These are phyloP conservation scores for Lyophyllum semitale DNA, from an alignment of 768 basidiomycete species.

Conservation along the genomic window DNA sequence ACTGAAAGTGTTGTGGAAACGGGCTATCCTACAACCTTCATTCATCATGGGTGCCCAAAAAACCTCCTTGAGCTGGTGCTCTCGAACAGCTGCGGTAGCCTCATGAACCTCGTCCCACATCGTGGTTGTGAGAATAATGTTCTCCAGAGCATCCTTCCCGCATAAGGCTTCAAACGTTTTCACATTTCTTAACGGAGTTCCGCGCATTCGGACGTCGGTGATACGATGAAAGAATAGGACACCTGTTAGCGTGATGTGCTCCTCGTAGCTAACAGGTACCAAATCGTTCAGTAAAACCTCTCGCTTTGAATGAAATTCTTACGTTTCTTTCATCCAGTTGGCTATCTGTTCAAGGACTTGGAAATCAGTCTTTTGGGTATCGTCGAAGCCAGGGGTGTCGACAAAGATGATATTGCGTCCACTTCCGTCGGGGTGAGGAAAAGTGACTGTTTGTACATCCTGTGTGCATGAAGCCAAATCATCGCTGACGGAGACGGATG, in stretches of 20 bases:
- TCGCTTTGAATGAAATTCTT: not conserved
- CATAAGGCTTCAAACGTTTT: conserved; percentile 50
- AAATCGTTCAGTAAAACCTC: not conserved
- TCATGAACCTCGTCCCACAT: conserved; percentile 45
- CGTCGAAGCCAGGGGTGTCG: conserved; percentile 31
- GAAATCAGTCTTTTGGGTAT: conserved; percentile 22
- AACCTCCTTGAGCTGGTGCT: conserved; percentile 38
- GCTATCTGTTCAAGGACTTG: conserved; percentile 26
- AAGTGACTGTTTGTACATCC: conserved; percentile 17
- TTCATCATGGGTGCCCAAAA: conserved; percentile 47
- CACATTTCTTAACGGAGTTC: conserved; percentile 43
- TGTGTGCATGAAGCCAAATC: conserved; percentile 23
- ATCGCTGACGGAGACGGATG: conserved; percentile 15
- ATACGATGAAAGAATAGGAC: conserved; percentile 50
- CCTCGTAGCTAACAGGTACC: conserved; percentile 20
- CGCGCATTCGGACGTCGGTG: conserved; percentile 38
- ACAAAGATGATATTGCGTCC: conserved; percentile 22
- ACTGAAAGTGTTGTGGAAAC: conserved; percentile 32
- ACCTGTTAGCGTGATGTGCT: conserved; percentile 32
- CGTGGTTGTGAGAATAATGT: conserved; percentile 50
- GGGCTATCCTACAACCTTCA: conserved; percentile 37
- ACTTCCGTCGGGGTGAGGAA: conserved; percentile 18
- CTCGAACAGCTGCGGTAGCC: conserved; percentile 32
- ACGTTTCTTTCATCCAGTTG: conserved; percentile 27
- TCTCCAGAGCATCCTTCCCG: conserved; percentile 41